Base-by-base conservation (phyloP, 495 filamentous ascomycete genomes). In the Wilcoxina mikolae region DNA sequence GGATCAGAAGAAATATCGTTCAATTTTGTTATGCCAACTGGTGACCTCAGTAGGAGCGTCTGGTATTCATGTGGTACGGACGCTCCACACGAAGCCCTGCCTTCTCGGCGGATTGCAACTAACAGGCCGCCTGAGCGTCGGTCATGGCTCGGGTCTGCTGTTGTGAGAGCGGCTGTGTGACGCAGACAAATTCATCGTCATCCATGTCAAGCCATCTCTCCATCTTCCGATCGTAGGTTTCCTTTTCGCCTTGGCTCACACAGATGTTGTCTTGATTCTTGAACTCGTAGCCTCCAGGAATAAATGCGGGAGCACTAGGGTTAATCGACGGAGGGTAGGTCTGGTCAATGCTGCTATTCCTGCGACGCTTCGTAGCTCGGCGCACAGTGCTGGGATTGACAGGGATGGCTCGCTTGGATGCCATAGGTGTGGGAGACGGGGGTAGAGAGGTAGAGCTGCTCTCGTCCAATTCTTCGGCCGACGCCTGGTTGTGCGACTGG, bases 151-250 rank as follows among this genome's bases (percentile, higher is more conserved):
- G 12, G 3, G 20, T 15, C 4, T 39, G 12, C 20, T 12, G 12
- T 18, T 2, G 1, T 12, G 35, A 15, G 4, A 18, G 35, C 20
- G 15, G 15, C 35, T 39, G 15, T 18, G 20, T 18, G 35, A 39
- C 35, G 20, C 35, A 39, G 35, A 46, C 56, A 46, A 47, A 54
- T 22, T 50, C 52, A n/a, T 55, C 51, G 29, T 58, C 52, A 22
- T 25, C 24, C 18, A 39, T 27, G 38, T 56, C 10, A 47, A 48
- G 42, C 28, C 42, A 45, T 29, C 31, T 49, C 48, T 56, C 48
- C 48, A 55, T 31, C 29, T 56, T 42, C 29, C 39, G 24, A 15
- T 3, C 53, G 41, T 58, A 49, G 17, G 10, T 18, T n/a, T 25
- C 51, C 10, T 12, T 4, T 17, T 46, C 55, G 25, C 11, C 25